Evolutionary conservation across 345 rosid species (phyloP).

Genomic region (Populus euphratica): DNA sequence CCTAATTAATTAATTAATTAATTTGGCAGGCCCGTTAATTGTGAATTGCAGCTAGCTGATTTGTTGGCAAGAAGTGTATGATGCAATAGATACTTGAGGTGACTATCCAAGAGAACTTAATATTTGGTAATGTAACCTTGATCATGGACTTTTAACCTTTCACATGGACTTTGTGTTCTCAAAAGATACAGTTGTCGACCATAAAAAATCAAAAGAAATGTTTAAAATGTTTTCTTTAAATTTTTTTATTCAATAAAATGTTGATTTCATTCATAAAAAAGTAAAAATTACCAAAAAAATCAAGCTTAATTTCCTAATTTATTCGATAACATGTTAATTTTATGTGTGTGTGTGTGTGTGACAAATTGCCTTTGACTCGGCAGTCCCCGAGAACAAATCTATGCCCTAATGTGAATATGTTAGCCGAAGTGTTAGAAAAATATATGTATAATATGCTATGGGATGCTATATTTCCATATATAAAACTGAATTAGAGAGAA

Average conservation of each 20-base stretch:
- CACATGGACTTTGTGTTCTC: neutral
- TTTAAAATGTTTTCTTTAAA: too few species aligned
- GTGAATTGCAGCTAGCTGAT: neutral
- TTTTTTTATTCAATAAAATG: too few species aligned
- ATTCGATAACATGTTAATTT: neutral
- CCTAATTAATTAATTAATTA: too few species aligned
- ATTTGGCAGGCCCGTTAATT: too few species aligned
- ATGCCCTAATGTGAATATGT: constrained; percentile 2
- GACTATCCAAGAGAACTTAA: neutral
- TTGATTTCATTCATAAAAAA: too few species aligned
- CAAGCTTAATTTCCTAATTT: neutral
- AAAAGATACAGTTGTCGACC: neutral
- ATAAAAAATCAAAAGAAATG: too few species aligned
- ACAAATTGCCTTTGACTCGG: neutral
- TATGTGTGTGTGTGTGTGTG: neutral
- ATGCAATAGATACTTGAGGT: neutral
- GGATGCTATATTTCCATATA: neutral
- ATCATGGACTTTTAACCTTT: neutral
- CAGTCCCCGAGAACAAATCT: neutral
- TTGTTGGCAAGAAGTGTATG: neutral
- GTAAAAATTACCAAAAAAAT: too few species aligned
- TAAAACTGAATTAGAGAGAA: too few species aligned
- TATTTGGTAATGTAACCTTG: neutral
- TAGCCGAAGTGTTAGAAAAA: neutral
- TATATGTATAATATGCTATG: neutral